Conservation (phyloP, 1,139 yeast genomes). For the Suhomyces bolitotheri region DNA sequence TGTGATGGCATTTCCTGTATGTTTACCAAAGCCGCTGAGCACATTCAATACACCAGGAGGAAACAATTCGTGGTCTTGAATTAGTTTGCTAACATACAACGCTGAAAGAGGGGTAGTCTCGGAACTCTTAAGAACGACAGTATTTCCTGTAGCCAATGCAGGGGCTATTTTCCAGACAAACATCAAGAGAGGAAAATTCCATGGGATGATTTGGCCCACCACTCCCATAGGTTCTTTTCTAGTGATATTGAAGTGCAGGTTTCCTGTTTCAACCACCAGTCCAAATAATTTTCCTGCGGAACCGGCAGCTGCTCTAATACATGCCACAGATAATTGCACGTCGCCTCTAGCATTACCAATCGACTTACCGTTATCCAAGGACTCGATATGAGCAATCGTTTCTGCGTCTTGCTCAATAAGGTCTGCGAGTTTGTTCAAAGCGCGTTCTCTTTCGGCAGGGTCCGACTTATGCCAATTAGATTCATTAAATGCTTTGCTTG, state of each 20-base stretch:
- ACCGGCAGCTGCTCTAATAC: slow-evolving; percentile 22
- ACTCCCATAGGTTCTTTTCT: slow-evolving; percentile 73
- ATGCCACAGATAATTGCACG: slow-evolving; percentile 18
- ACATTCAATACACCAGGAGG: slow-evolving; percentile 81
- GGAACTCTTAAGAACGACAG: slow-evolving; percentile 77
- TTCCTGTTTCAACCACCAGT: slow-evolving; percentile 21
- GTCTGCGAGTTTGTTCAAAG: slow-evolving; percentile 13
- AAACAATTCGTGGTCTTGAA: slow-evolving; percentile 63
- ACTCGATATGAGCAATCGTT: slow-evolving; percentile 11
- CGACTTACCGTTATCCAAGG: slow-evolving; percentile 14
- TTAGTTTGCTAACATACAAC: slow-evolving; percentile 58
- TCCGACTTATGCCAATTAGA: slow-evolving; percentile 13
- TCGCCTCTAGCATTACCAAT: slow-evolving; percentile 16
- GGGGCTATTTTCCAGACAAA: slow-evolving; percentile 87
- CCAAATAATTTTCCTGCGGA: slow-evolving; percentile 24
- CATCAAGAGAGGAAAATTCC: slow-evolving; percentile 88
- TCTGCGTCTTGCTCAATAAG: slow-evolving; percentile 12
- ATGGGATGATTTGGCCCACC: slow-evolving; percentile 81
- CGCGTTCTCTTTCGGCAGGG: slow-evolving; percentile 10
- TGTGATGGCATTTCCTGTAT: slow-evolving; percentile 74
- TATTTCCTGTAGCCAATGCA: slow-evolving; percentile 79
- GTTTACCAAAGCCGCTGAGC: slow-evolving; percentile 75
- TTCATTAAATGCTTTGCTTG: slow-evolving; percentile 48
- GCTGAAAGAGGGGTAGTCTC: slow-evolving; percentile 85
- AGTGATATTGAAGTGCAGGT: slow-evolving; percentile 23